A percentile compares a stretch with the other conserved stretches of the same genome.
Conservation (phyloP, 306 rosid genomes). For the Trichosanthes truncata region DNA sequence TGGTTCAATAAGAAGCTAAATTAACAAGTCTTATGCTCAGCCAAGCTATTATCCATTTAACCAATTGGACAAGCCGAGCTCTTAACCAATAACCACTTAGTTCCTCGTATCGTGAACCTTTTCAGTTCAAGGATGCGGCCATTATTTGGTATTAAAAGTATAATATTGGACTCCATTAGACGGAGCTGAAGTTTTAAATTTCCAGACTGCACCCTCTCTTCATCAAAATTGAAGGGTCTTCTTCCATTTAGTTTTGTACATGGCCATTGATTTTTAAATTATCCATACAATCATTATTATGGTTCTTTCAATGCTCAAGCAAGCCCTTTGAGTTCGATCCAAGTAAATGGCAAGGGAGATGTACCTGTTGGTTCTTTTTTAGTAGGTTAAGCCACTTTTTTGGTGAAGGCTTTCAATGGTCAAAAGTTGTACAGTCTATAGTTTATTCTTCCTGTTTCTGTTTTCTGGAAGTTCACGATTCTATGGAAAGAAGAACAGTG, state of each 20-base stretch:
- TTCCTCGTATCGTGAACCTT: background rate
- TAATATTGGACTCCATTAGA: background rate
- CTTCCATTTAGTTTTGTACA: background rate
- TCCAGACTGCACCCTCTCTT: slow-evolving; percentile 5
- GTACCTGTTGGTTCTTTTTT: background rate
- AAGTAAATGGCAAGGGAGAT: background rate
- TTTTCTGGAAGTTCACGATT: background rate
- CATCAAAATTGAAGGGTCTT: background rate
- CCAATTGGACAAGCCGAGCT: background rate
- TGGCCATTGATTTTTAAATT: background rate
- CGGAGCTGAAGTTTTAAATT: background rate
- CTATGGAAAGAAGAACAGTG: background rate
- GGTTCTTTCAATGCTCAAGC: background rate
- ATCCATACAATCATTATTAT: background rate
- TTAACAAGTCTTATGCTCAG: background rate
- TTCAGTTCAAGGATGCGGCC: background rate
- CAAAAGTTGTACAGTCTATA: background rate
- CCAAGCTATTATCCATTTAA: background rate
- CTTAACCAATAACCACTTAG: background rate
- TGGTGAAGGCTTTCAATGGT: background rate
- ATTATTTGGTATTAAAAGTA: background rate
- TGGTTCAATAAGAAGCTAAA: slow-evolving; percentile 48
- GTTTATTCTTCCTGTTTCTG: background rate
- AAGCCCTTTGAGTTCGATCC: background rate
- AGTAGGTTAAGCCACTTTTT: background rate